These are phyloP conservation scores for Verbascum thapsus DNA, from an alignment of 257 asterid species.

Conservation along the genomic window DNA sequence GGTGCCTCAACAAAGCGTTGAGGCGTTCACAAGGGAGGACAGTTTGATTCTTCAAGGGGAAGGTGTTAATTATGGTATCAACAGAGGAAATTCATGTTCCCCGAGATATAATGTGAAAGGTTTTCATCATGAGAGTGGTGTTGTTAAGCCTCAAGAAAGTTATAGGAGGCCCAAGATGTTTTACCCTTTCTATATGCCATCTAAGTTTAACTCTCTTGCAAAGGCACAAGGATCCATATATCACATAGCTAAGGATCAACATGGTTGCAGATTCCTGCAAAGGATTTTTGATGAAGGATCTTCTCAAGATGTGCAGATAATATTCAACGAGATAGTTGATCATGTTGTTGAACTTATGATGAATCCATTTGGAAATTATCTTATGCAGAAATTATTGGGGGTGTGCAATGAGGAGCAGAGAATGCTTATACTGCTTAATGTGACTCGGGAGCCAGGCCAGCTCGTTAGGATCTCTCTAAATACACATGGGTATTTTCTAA, in stretches of 20 bases:
- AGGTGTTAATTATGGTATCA: conserved; percentile 35
- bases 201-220: conserved; percentile 53
- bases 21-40: conserved; percentile 44
- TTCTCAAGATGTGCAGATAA: conserved; percentile 61
- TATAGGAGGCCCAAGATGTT: conserved; percentile 31
- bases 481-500: conserved; percentile 73
- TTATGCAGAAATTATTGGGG: conserved; percentile 86
- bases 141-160: conserved; percentile 40
- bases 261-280: conserved; percentile 91
- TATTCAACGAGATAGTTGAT: conserved; percentile 69
- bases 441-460: conserved; percentile 72
- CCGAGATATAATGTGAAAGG: conserved; percentile 32
- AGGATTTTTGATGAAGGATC: conserved; percentile 84
- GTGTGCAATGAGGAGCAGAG: conserved; percentile 91
- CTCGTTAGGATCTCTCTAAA: conserved; percentile 84
- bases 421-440: conserved; percentile 65
- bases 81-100: conserved; percentile 37
- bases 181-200: conserved; percentile 39
- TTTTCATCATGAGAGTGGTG: conserved; percentile 35
- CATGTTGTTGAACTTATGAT: conserved; percentile 87
- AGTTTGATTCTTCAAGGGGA: conserved; percentile 58
- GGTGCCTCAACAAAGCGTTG: conserved; percentile 43
- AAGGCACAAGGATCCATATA: conserved; percentile 59
- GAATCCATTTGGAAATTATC: conserved; percentile 94
- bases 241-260: conserved; percentile 80